Conservation (phyloP, 177 flowering plant genomes). For the Vitis hybrid region DNA sequence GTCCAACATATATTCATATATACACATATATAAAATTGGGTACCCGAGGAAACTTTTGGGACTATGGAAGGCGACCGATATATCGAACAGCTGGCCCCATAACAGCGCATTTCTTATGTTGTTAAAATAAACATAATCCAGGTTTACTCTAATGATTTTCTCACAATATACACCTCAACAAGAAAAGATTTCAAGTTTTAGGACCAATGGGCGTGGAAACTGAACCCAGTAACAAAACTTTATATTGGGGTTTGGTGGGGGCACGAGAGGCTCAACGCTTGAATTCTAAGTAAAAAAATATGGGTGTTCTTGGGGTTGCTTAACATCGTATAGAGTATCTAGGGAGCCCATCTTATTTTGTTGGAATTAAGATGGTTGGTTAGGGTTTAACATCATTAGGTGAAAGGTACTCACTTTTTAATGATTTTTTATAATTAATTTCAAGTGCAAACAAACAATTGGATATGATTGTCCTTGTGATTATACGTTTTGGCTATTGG, state of each 20-base stretch:
- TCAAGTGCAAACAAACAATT: conserved; percentile 18
- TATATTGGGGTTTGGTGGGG: conserved; percentile 26
- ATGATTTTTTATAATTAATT: conserved; percentile 7
- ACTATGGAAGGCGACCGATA: not conserved
- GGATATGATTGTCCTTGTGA: conserved; percentile 16
- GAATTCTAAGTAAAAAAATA: conserved; percentile 23
- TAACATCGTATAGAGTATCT: conserved; percentile 16
- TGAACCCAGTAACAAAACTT: conserved; percentile 5
- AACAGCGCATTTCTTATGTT: conserved; percentile 2
- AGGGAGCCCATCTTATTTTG: conserved; percentile 15
- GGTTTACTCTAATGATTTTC: conserved; percentile 14
- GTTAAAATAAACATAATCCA: conserved; percentile 14
- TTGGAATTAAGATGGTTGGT: conserved; percentile 19
- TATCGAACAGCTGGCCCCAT: not conserved
- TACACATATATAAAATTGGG: not conserved
- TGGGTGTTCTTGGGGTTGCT: conserved; percentile 16
- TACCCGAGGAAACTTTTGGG: conserved; percentile 4
- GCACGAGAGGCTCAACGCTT: conserved; percentile 22
- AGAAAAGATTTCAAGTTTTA: conserved; percentile 26
- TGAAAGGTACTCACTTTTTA: conserved; percentile 18
- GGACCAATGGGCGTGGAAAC: conserved; percentile 25
- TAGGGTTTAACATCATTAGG: conserved; percentile 41
- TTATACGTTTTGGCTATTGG: conserved; percentile 3
- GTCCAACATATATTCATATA: not conserved
- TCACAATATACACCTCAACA: conserved; percentile 11